Evolutionary conservation across 805 yeast genomes (phyloP).

Genomic region (Ogataea wickerhamii): DNA sequence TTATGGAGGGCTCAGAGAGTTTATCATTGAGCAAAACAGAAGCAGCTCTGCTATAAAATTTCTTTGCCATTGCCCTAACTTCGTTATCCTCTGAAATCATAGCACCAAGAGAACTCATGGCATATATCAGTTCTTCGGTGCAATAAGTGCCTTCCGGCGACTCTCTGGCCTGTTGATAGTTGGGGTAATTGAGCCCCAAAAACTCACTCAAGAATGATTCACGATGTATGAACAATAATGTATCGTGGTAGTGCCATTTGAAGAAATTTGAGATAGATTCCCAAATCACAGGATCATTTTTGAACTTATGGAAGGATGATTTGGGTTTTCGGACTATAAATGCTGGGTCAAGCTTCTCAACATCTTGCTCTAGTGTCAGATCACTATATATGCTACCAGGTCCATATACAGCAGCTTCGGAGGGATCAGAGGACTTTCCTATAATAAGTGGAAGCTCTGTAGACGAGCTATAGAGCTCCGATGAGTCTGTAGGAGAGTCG

Average conservation of each 20-base stretch:
- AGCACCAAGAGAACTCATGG: conserved; percentile 56
- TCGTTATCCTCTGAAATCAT: conserved; percentile 42
- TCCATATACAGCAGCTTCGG: conserved; percentile 2
- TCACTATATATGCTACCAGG: conserved; percentile 2
- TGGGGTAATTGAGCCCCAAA: conserved; percentile 3
- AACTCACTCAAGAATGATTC: conserved; percentile 3
- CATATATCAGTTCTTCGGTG: conserved; percentile 44
- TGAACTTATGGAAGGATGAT: conserved; percentile 1
- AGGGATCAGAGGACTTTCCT: not conserved
- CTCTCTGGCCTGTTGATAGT: conserved; percentile 1
- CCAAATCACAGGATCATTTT: conserved; percentile 2
- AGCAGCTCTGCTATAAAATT: conserved; percentile 46
- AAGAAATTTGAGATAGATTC: conserved; percentile 4
- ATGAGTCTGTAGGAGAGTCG: not conserved
- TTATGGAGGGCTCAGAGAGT: conserved; percentile 37
- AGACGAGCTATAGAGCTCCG: not conserved
- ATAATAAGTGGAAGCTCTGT: conserved; percentile 2
- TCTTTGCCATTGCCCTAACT: conserved; percentile 39
- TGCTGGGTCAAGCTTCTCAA: not conserved
- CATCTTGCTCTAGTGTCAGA: conserved; percentile 2
- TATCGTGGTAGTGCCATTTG: conserved; percentile 3
- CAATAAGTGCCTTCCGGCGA: conserved; percentile 40
- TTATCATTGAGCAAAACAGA: conserved; percentile 29
- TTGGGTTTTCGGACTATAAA: conserved; percentile 1
- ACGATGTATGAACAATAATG: conserved; percentile 2